Base-by-base conservation (phyloP, 1,139 yeast species). In the Maudiozyma humilis region DNA sequence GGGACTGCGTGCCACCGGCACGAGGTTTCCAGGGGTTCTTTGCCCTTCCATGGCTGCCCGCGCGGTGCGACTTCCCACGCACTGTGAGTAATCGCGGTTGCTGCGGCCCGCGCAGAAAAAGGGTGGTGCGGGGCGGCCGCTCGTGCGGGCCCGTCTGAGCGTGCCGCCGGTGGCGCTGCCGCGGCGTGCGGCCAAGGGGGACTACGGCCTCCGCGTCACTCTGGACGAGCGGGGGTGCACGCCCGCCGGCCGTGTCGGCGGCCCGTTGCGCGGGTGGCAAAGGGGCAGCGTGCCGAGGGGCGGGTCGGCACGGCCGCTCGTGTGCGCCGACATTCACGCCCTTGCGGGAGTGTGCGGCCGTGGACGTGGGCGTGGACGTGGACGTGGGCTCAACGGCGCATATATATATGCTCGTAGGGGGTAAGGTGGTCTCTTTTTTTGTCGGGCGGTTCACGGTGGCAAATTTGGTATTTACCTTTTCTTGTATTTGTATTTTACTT, bases 111-210 rank as follows among this genome's bases (percentile, higher is more conserved):
- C 40, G 2, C 33, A 37, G 14, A 51, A 6, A 38, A 55, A 43
- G 3, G 36, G 44, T 32, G 49, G 52, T 19, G 60, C 36, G 1
- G 42, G 42, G 2, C 45, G 50, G 37, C 48, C 47, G 35, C 58
- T 55, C 6, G 64, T 64, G 43, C 55, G 59, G 44, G 60, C 59
- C 40, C 53, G 53, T 49, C 60, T 43, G 30, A 60, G 42, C 38
- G 60, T 58, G 4, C 58, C 52, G 42, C 60, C 63, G 38, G 51
- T 41, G 17, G 44, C 36, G 27, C 46, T 32, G 35, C 60, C 40
- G 14, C 57, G 51, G 5, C 45, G 40, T 40, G 47, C 51, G 17
- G 59, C 49, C n/a, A 52, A 44, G 7, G 56, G 56, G 14, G 52
- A 36, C 32, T 60, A 45, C 15, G 2, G 47, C 46, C 38, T 59